Base-by-base conservation (phyloP, 345 rosid genomes). In the Brassica rapa region DNA sequence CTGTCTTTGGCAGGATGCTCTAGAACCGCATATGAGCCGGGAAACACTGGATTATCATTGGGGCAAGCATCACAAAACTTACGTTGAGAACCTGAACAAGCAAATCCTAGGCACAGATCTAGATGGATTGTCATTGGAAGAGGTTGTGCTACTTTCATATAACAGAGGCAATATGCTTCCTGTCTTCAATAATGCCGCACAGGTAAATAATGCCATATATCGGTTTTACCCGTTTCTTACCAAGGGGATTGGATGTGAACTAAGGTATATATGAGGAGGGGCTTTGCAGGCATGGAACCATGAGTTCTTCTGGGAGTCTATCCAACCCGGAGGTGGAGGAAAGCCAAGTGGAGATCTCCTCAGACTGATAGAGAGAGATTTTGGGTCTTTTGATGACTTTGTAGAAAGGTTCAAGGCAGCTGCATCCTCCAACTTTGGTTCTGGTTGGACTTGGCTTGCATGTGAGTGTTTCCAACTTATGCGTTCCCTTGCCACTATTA, bases 361-460 rank as follows among this genome's bases (percentile, higher is more conserved):
- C 46, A 78, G 78, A 56, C 77, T 89, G 77, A 85, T 92, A 15
- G 91, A 89, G 78, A 88, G 97, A 81, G 98, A 94, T 86, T 92
- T 94, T 24, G 95, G 94, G 78, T 88, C 97, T 75, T 92, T 89
- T 56, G 86, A 86, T 46, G 78, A 46, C 25, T 92, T 91, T 71
- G 76, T 72, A 16, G 69, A 83, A 62, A 86, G 80, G 79, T 92
- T 91, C 78, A 86, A 81, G 85, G 46, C 86, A 9, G 93, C 96
- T 71, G 96, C 98, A 75, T 84, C 91, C 30, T 80, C 94, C 3
- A 89, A 94, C 76, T 94, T 88, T 88, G 99, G 98, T 81, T 91
- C 98, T 12, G 98, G 98, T 74, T 92, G 98, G 97, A 90, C 92
- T 51, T 94, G 98, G 98, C 97, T 94, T 77, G 95, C 86, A 57